Base-by-base conservation (phyloP, 371 early-diverging fungal species). In the Capillidium rhysosporum region DNA sequence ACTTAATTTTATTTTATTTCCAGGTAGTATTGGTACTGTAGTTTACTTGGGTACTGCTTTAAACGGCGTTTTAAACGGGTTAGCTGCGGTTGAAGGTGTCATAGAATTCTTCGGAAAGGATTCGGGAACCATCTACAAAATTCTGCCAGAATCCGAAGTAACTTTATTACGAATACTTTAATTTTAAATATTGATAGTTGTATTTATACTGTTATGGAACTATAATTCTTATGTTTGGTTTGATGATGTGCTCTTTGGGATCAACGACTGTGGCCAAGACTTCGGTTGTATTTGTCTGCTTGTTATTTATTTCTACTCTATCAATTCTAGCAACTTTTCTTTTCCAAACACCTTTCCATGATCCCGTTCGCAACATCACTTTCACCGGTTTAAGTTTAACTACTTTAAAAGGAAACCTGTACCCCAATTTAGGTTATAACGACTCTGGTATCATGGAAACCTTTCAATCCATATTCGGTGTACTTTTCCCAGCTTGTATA, bases 401-500 rank as follows among this genome's bases (percentile, higher is more conserved):
- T 34, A 75, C 75, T 14, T 55, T 79, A 1, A 58, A 63, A 30
- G 68, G 68, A 39, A 79, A 79, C 57, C 45, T 77, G 55, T 76
- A 69, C 70, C 79, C 80, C 1, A 55, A 59, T 2, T 67, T 74
- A 47, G 47, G 59, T 1, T 44, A 56, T 1, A 63, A 60, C 46
- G 71, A 71, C 38, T 60, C 61, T n/a, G 48, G 63, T 16, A 57
- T 51, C 16, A 47, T 59, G 21, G 63, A 69, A 44, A 69, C 68
- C 5, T 61, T 63, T 12, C 64, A 66, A 49, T 61, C 61, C 0
- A 66, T 79, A 29, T 75, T 78, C 49, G 72, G 75, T 47, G 65
- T 79, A 2, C 63, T 79, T 21, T 80, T 77, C 57, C 79, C 80
- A 0, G 73, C 74, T 39, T 79, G 77, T 46, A 68, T 70, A 40